These are phyloP conservation scores for Cardiospermum halicacabum DNA, from an alignment of 345 rosid species.

Conservation along the genomic window DNA sequence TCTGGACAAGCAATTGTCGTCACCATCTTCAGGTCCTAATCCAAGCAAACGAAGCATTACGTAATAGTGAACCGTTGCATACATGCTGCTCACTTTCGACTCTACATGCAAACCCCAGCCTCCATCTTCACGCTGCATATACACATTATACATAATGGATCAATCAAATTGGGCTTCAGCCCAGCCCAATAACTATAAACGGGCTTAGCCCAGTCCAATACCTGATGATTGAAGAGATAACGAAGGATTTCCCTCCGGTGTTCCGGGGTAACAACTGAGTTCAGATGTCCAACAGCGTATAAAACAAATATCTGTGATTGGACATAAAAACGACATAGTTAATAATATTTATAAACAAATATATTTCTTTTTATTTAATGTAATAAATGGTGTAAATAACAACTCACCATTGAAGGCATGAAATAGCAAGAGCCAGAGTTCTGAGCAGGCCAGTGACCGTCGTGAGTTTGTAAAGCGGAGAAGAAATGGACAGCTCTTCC, in stretches of 20 bases:
- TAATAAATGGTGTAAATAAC: too few species aligned
- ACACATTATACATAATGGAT: too few species aligned
- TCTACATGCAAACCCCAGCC: slow-evolving; percentile 39
- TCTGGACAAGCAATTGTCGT: slow-evolving; percentile 19
- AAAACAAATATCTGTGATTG: slow-evolving; percentile 17
- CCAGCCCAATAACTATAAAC: too few species aligned
- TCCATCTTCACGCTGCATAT: slow-evolving; percentile 37
- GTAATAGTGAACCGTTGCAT: slow-evolving; percentile 29
- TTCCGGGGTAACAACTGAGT: slow-evolving; percentile 23
- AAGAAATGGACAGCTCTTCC: slow-evolving; percentile 25
- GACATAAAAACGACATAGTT: background rate
- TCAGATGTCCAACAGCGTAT: slow-evolving; percentile 7
- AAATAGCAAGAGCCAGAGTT: slow-evolving; percentile 29
- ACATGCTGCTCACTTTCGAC: slow-evolving; percentile 31
- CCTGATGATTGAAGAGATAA: slow-evolving; percentile 32
- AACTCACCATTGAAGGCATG: slow-evolving; percentile 21
- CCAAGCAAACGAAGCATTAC: slow-evolving; percentile 34
- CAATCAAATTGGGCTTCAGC: too few species aligned
- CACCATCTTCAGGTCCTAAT: slow-evolving; percentile 37
- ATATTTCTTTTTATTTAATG: too few species aligned
- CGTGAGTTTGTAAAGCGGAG: slow-evolving; percentile 29
- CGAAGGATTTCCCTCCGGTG: slow-evolving; percentile 31
- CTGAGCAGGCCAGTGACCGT: slow-evolving; percentile 39
- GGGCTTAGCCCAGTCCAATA: background rate
- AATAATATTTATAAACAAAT: too few species aligned